These are phyloP conservation scores for Ochromonadaceae sp. DNA, from an alignment of 352 stramenopile species.

Conservation along the genomic window DNA sequence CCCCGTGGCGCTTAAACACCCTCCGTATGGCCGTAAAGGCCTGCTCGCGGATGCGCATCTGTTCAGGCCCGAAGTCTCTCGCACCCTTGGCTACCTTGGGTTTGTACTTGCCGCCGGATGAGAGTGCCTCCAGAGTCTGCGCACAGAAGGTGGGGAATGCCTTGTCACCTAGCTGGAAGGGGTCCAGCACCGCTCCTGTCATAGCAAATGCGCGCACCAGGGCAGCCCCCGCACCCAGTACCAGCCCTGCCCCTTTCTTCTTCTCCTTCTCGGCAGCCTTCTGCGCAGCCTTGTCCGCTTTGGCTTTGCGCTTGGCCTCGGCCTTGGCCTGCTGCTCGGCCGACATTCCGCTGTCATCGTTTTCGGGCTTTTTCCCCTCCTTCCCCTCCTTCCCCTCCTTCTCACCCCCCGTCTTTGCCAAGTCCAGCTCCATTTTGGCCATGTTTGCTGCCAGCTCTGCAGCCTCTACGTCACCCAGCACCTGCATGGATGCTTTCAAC, in stretches of 20 bases:
- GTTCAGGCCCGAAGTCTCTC: slow-evolving; percentile 81
- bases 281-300: slow-evolving; percentile 23
- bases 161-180: no score
- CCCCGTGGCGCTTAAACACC: slow-evolving; percentile 93
- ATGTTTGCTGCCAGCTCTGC: no score
- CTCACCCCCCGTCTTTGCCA: background rate
- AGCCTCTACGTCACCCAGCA: no score
- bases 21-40: slow-evolving; percentile 90
- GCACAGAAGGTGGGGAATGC: no score
- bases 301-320: slow-evolving; percentile 20
- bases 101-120: slow-evolving; percentile 39
- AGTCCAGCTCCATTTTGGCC: no score
- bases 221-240: background rate
- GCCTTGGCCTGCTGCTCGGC: slow-evolving; percentile 11
- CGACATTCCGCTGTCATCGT: slow-evolving; percentile 1
- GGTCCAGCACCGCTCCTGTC: no score
- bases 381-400: background rate
- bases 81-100: slow-evolving; percentile 74
- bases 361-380: background rate
- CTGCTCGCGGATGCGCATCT: slow-evolving; percentile 89
- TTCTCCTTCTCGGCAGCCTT: slow-evolving; percentile 5
- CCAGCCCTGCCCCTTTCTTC: background rate
- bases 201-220: slow-evolving; percentile 6
- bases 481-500: no score
- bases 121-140: no score